Base-by-base conservation (phyloP, 768 basidiomycete genomes). In the Lentinus tigrinus region DNA sequence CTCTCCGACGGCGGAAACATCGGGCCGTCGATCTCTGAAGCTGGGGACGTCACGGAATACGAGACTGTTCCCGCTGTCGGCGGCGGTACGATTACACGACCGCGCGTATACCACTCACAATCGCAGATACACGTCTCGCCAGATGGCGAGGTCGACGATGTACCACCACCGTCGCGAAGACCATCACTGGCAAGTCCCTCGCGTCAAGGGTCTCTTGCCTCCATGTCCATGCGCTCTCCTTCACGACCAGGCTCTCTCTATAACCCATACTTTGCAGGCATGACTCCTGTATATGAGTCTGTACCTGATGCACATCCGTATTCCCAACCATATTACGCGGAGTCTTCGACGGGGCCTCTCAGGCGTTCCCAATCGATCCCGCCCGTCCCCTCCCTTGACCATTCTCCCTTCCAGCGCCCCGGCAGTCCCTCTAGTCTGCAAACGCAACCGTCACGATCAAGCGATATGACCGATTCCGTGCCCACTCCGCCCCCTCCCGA, bases 41-140 rank as follows among this genome's bases (percentile, higher is more conserved):
- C 75, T 46, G 77, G 76, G 46, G 67, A 64, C 11, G 69, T 80
- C 39, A 72, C 79, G 11, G 91, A 92, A 67, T 95, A 89, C 71
- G 93, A 96, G 69, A 88, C 89, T 1, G 85, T 95, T 36, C 93
- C 95, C 13, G 95, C 95, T 3, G 89, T 97, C 4, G 95, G 95
- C 17, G 94, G 94, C 14, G 95, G 95, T 0, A 87, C 83, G 0
- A 83, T 97, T 63, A 89, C 88, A 10, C 85, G 93, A 14, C 95
- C 95, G 0, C 78, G 94, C 5, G 81, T 95, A 31, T 85, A 85
- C 62, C 95, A 95, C 69, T 85, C 92, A 0, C 93, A 95, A 66
- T 91, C 90, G 0, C 83, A 83, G 67, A 86, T 90, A 27, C 81
- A 85, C 57, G 55, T 46, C 47, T 69, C 81, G 24, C 73, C 82